Base-by-base conservation (phyloP, 345 rosid species). In the Salix udensis region DNA sequence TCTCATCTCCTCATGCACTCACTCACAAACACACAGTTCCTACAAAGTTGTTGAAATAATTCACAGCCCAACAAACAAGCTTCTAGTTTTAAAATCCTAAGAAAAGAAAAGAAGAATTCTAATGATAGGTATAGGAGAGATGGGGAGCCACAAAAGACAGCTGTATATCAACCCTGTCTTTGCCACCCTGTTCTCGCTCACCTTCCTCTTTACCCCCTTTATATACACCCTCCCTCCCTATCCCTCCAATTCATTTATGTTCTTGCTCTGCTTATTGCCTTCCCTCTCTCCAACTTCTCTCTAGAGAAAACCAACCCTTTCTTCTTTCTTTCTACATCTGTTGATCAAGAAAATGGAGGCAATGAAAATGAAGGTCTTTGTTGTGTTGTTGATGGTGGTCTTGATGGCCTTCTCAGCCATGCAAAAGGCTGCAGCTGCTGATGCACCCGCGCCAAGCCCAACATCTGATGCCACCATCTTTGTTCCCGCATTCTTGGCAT, bases 381-480 rank as follows among this genome's bases (percentile, higher is more conserved):
- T 70, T 7, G 80, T 79, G 23, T 30, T 79, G 23, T 30, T 83
- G 78, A 30, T 80, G 79, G 77, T 81, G 7, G 75, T 72, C 30
- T 72, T 86, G 74, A 82, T 77, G 87, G 82, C 84, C 26, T 24
- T 67, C 28, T 79, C 83, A 1, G 34, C 74, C 26, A 62, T 83
- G 40, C 75, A 83, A 46, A 77, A 77, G 67, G 88, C 72, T 2
- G 66, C 84, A 1, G 88, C 88, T 44, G 87, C 85, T 12, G 84
- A 83, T 1, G 72, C 78, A 15, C 89, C 89, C 18, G 82, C 89
- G 1, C 89, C 89, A 2, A 19, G 48, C 77, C 89, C 88, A 7
- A 11, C 84, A 48, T 87, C 89, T 1, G 85, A 85, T 74, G 85
- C 88, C 58, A 46, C 77, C 21, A n/a, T 74, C 19, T 75, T 83